Evolutionary conservation across 805 yeast genomes (phyloP), one percentile per base, ranked within the genome.

Genomic region (Wickerhamiella kurtzmanii): DNA sequence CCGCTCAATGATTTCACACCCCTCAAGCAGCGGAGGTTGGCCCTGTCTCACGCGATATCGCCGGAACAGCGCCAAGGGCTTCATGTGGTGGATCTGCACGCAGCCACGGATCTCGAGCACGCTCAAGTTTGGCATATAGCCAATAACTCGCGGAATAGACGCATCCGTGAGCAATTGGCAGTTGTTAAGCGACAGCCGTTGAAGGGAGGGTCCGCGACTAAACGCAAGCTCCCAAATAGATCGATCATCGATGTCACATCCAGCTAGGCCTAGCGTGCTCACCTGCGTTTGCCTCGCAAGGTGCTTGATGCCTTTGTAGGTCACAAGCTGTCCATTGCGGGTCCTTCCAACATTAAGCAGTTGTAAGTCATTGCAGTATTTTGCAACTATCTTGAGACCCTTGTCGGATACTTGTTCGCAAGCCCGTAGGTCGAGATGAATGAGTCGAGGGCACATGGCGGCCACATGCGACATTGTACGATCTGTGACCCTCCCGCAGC

Each of bases 251-350:
- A 88, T 73, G 40, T 74, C 69, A 61, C 95, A 85, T 4, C 97
- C 97, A 0, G 96, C 95, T 18, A 86, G 66, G 0, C 96, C 96
- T 40, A 88, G 66, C 0, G 96, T 86, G 41, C 71, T 68, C 41
- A 80, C 69, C 18, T 65, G 60, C 46, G 86, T 79, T 54, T 74
- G 74, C 35, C 68, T 67, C 8, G 78, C 73, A 22, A 87, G 64
- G 13, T 73, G 71, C 13, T 74, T 65, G 21, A 87, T 61, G 4
- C 92, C 76, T 35, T 74, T 68, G 66, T 84, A 89, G 1, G 94
- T 79, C 43, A 88, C 75, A 25, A 73, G 63, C 38, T 76, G 73
- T 35, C 88, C 84, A 44, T 74, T 72, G 28, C 72, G 65, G 48
- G 83, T 87, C 49, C 96, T 74, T 9, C 96, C 96, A 47, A 86